phyloP scores from a whole-genome alignment of 1,284 basidiomycete genomes.

The Gomphus bonarii region DNA sequence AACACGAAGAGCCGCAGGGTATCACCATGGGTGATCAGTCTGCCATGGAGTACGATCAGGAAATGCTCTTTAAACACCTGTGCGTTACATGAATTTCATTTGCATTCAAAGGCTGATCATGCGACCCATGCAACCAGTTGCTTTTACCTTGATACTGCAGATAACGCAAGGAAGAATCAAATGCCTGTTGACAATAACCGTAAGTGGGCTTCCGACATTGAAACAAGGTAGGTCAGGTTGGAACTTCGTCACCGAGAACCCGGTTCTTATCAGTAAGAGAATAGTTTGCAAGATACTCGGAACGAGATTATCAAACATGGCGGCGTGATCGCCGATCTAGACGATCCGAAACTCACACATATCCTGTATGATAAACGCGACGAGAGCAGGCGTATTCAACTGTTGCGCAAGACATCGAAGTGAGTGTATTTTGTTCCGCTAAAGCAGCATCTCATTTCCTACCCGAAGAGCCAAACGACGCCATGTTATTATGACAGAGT shows the following conservation, averaged over 20 bases:
- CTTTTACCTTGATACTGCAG: conserved; percentile 80
- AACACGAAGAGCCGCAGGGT: not conserved
- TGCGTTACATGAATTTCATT: conserved; percentile 25
- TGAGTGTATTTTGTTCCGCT: conserved; percentile 22
- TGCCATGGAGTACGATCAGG: conserved; percentile 68
- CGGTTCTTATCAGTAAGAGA: not conserved
- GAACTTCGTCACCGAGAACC: not conserved
- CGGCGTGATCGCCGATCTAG: conserved; percentile 56
- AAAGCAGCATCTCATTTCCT: conserved; percentile 13
- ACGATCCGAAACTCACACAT: conserved; percentile 75
- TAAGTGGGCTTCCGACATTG: conserved; percentile 13
- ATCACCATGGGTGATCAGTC: conserved; percentile 52
- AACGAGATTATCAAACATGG: conserved; percentile 54
- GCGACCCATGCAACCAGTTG: conserved; percentile 33
- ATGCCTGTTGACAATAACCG: conserved; percentile 49
- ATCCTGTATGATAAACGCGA: conserved; percentile 75
- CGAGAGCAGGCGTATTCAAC: conserved; percentile 52
- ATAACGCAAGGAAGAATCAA: conserved; percentile 56
- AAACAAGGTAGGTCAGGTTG: conserved; percentile 17
- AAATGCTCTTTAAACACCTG: conserved; percentile 72
- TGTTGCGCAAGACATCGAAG: conserved; percentile 65
- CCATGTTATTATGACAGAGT: conserved; percentile 68
- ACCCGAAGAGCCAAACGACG: conserved; percentile 61
- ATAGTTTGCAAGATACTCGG: conserved; percentile 48
- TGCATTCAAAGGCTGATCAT: not conserved